phyloP scores from a whole-genome alignment of 331 rosid species.

The Prunus yedoensis region DNA sequence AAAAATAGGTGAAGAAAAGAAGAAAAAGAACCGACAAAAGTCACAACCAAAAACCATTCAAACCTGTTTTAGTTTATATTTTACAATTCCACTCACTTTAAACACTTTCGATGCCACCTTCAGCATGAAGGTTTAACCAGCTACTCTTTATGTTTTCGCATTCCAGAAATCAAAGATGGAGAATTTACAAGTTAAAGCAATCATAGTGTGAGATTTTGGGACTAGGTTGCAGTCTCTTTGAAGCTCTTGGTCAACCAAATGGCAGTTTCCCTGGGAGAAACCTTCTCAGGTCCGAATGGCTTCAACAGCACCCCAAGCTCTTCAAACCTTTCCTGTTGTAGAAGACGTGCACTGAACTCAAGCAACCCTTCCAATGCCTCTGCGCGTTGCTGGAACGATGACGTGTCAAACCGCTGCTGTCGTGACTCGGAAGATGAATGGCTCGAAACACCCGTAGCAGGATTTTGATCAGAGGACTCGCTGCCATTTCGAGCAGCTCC shows the following conservation, averaged over 20 bases:
- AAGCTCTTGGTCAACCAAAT: constrained; percentile 51
- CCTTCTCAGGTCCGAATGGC: constrained; percentile 47
- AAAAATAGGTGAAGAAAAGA: neutral
- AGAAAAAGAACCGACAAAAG: neutral
- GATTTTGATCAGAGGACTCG: constrained; percentile 43
- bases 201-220: neutral
- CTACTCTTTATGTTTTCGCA: neutral
- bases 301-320: constrained; percentile 47
- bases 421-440: constrained; percentile 38
- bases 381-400: constrained; percentile 52
- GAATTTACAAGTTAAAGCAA: constrained; percentile 12
- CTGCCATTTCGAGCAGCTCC: constrained; percentile 39
- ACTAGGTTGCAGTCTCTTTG: constrained; percentile 35
- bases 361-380: constrained; percentile 50
- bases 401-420: constrained; percentile 42
- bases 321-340: constrained; percentile 42
- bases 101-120: constrained; percentile 1
- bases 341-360: constrained; percentile 45
- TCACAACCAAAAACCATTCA: neutral
- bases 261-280: constrained; percentile 48
- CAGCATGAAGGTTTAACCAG: constrained; percentile 15
- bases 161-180: neutral
- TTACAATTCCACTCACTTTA: neutral
- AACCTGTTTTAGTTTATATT: neutral
- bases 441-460: constrained; percentile 39